Evolutionary conservation across 2,329 filamentous ascomycete species (phyloP), one percentile per base, ranked within the genome.

Genomic region (Tolypocladium amazonense): DNA sequence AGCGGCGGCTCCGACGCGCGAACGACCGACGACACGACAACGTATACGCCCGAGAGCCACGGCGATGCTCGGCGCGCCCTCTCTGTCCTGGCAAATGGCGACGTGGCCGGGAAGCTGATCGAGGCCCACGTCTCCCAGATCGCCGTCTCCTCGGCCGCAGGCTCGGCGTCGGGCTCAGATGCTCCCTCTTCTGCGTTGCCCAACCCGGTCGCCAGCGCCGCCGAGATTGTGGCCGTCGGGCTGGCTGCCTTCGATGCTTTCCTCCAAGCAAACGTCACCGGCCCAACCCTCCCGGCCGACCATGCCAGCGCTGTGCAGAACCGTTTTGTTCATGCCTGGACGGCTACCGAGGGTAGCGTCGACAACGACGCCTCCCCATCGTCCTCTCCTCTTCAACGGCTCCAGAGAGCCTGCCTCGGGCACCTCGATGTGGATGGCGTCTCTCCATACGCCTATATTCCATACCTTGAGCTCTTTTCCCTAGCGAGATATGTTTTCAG

Each of bases 261-360:
- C 70, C 74, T 96, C 20, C 92, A 97, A 71, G 85, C 86, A 1
- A 96, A 91, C 70, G 89, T 95, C 58, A 96, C 92, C 4, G 92
- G 92, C 0, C 92, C 92, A 1, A 87, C 91, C 0, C 77, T 96
- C n/a, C 65, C 73, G 0, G 62, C 59, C 20, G 55, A 62, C 14
- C 60, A 66, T 45, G 57, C 65, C 50, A 50, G 61, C 38, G 58
- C 66, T 3, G 59, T 80, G n/a, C 71, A 75, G 38, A 61, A 63
- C 1, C 65, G 73, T 4, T 76, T 81, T 58, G 66, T 75, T n/a
- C 73, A 75, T 35, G 70, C 79, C 4, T 77, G 75, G 62, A 59
- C 60, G 18, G 60, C 60, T 1, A n/a, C 35, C 2, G 43, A 27
- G 2, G 47, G 58, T n/a, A 15, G 23, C 20, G 12, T 14, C 30